Evolutionary conservation across 2,329 filamentous ascomycete genomes (phyloP).

Genomic region (Scleromitrula shiraiana): DNA sequence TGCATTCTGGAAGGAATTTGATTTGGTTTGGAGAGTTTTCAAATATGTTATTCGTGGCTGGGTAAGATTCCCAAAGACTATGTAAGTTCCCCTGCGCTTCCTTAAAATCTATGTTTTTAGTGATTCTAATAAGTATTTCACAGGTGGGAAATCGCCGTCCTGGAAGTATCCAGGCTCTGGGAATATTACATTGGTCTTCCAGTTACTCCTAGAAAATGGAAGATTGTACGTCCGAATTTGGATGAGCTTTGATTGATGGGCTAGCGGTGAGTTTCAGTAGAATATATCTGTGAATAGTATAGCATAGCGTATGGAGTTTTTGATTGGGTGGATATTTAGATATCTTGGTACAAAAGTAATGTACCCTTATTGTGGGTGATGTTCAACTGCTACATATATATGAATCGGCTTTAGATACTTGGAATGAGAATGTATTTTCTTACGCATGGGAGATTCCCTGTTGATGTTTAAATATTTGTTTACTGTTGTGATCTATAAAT

Average conservation of each 20-base stretch:
- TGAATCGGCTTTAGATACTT: no score
- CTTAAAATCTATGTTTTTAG: background rate
- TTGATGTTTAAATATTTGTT: no score
- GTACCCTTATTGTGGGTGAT: no score
- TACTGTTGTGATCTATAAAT: no score
- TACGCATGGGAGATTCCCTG: no score
- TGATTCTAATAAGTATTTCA: slow-evolving; percentile 11
- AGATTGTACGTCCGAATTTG: slow-evolving; percentile 24
- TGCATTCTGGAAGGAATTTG: slow-evolving; percentile 54
- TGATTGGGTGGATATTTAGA: no score
- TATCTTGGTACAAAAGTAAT: no score
- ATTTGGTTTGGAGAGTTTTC: slow-evolving; percentile 52
- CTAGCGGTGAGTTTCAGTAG: background rate
- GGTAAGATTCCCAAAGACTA: slow-evolving; percentile 55
- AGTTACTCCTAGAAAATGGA: slow-evolving; percentile 49
- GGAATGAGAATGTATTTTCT: no score
- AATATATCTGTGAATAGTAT: background rate
- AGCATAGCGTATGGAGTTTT: slow-evolving; percentile 8
- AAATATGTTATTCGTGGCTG: slow-evolving; percentile 64
- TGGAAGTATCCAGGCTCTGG: slow-evolving; percentile 48
- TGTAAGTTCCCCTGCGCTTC: slow-evolving; percentile 46
- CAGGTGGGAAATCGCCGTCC: slow-evolving; percentile 43
- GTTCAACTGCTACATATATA: no score
- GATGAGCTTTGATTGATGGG: slow-evolving; percentile 33
- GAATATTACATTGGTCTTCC: slow-evolving; percentile 57